A percentile compares a stretch with the other conserved stretches of the same genome.
phyloP scores from a whole-genome alignment of 768 basidiomycete species.

The Tephrocybe sp. region DNA sequence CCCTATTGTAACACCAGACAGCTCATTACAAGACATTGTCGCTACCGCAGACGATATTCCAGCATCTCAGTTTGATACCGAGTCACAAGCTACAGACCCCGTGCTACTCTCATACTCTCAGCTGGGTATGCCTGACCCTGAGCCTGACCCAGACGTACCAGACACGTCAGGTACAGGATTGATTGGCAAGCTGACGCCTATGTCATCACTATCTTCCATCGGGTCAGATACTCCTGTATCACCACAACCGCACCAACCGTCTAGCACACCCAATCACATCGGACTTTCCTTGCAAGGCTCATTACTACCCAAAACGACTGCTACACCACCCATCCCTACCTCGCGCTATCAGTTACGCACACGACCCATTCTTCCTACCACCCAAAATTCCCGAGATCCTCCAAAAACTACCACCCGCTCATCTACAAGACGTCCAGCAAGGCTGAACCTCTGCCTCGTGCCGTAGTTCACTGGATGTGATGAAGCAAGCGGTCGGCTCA shows the following conservation, averaged over 20 bases:
- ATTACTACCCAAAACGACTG: conserved; percentile 10
- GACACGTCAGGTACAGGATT: conserved; percentile 13
- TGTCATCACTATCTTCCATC: conserved; percentile 19
- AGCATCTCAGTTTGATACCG: conserved; percentile 34
- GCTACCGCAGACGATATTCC: conserved; percentile 29
- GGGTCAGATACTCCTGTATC: conserved; percentile 13
- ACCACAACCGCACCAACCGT: conserved; percentile 4
- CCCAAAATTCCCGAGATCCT: conserved; percentile 18
- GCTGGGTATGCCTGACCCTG: conserved; percentile 26
- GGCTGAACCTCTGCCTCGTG: conserved; percentile 7
- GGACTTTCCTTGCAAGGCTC: conserved; percentile 15
- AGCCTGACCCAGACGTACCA: not conserved
- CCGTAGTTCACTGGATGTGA: conserved; percentile 17
- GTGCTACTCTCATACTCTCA: conserved; percentile 35
- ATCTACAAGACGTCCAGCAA: conserved; percentile 9
- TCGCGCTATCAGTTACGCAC: conserved; percentile 33
- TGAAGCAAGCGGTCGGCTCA: conserved; percentile 17
- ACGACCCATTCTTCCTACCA: conserved; percentile 21
- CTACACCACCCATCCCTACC: conserved; percentile 10
- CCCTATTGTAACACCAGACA: conserved; percentile 53
- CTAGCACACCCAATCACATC: not conserved
- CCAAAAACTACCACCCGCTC: conserved; percentile 13
- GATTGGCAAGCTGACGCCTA: conserved; percentile 12
- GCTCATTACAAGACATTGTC: conserved; percentile 42
- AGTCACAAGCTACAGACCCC: conserved; percentile 23